Evolutionary conservation across 176 grass and related monocot genomes (phyloP).

Genomic region (Urochloa ruziziensis): DNA sequence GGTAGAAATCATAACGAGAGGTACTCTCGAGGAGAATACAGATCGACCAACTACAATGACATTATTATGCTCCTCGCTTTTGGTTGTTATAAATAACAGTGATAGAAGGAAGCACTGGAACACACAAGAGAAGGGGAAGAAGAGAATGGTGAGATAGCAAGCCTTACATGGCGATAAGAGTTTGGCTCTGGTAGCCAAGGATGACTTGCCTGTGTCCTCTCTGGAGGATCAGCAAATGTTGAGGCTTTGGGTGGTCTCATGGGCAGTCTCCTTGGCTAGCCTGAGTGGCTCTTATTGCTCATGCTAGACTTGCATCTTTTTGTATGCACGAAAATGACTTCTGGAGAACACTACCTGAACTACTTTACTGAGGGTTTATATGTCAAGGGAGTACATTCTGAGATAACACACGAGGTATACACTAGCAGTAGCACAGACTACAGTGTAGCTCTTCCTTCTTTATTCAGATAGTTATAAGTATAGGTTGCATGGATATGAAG

Average conservation of each 20-base stretch:
- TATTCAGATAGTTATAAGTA: not conserved
- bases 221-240: conserved; percentile 4
- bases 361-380: not conserved
- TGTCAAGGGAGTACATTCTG: not conserved
- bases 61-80: not conserved
- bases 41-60: not conserved
- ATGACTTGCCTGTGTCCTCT: conserved; percentile 43
- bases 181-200: conserved; percentile 33
- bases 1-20: not conserved
- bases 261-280: conserved; percentile 48
- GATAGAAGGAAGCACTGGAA: not conserved
- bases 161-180: conserved; percentile 39
- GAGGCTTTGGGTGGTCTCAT: conserved; percentile 4
- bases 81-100: conserved; percentile 7
- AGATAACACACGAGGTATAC: not conserved
- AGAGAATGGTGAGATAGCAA: not conserved
- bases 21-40: not conserved
- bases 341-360: not conserved
- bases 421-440: not conserved
- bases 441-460: not conserved
- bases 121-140: not conserved
- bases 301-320: conserved; percentile 27
- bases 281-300: conserved; percentile 8
- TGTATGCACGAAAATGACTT: not conserved
- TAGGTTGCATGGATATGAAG: not conserved